Evolutionary conservation across 2,329 filamentous ascomycete genomes (phyloP).

Genomic region (Verticillium zaregamsianum): DNA sequence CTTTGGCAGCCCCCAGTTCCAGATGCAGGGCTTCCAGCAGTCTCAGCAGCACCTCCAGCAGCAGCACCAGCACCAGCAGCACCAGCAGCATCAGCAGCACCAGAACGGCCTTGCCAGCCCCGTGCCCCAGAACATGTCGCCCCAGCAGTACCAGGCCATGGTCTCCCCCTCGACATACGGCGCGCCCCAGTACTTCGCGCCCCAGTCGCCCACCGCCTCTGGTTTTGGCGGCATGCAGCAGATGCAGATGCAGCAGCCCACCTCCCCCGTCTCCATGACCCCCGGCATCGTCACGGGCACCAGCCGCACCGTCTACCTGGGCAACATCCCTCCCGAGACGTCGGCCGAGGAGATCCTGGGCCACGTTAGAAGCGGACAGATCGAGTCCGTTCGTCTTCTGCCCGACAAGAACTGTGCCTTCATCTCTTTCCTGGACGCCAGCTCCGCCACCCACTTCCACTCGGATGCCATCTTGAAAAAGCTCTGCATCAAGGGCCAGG

Average conservation of each 20-base stretch:
- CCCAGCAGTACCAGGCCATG: constrained; percentile 78
- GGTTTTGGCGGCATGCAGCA: constrained; percentile 61
- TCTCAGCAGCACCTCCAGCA: constrained; percentile 33
- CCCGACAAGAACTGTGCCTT: constrained; percentile 99
- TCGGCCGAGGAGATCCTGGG: constrained; percentile 93
- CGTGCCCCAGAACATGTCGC: constrained; percentile 72
- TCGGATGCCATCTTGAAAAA: constrained; percentile 99
- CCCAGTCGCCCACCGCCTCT: constrained; percentile 75
- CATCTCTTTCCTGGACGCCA: constrained; percentile 97
- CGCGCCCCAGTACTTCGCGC: constrained; percentile 74
- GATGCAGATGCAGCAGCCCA: constrained; percentile 56
- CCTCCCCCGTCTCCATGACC: constrained; percentile 70
- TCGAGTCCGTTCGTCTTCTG: constrained; percentile 94
- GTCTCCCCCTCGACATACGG: constrained; percentile 83
- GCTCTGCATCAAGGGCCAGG: constrained; percentile 95
- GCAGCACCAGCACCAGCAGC: constrained; percentile 52
- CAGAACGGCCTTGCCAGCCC: constrained; percentile 67
- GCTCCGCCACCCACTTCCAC: constrained; percentile 97
- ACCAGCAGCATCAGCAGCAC: constrained; percentile 43
- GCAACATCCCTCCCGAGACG: constrained; percentile 98
- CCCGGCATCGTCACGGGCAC: constrained; percentile 84
- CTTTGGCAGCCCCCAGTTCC: constrained; percentile 89
- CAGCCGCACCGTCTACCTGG: constrained; percentile 93
- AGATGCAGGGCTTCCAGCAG: constrained; percentile 73
- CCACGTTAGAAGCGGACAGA: constrained; percentile 94